A percentile compares a stretch with the other conserved stretches of the same genome.
phyloP scores from a whole-genome alignment of 2,329 filamentous ascomycete species.

The Nakataea oryzae region DNA sequence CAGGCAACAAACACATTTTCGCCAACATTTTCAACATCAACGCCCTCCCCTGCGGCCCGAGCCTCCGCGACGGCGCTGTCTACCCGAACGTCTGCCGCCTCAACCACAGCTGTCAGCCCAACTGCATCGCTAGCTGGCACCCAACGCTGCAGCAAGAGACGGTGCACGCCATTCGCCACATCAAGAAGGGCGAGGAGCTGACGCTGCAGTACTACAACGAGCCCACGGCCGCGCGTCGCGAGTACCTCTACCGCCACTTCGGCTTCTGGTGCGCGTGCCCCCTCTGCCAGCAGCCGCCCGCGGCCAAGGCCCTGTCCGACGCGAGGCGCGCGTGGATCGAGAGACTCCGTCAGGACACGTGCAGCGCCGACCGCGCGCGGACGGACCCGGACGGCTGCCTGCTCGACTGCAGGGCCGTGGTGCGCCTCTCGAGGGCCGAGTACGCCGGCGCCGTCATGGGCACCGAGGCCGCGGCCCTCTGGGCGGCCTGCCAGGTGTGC shows the following conservation, averaged over 20 bases:
- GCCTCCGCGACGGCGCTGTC: not conserved
- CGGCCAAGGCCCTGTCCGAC: not conserved
- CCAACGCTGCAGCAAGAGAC: not conserved
- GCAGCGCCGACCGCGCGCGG: not conserved
- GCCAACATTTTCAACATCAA: not conserved
- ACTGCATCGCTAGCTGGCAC: not conserved
- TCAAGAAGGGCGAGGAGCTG: conserved; percentile 3
- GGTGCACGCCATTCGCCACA: conserved; percentile 1
- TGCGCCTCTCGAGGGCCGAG: not conserved
- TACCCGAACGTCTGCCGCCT: not conserved
- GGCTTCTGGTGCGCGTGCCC: not conserved
- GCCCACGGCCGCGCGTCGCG: not conserved
- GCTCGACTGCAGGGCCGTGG: not conserved
- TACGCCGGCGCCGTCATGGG: not conserved
- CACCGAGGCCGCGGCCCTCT: not conserved
- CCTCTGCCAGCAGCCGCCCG: not conserved
- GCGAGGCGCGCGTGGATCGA: not conserved
- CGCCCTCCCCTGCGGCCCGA: not conserved
- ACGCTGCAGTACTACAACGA: not conserved
- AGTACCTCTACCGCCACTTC: not conserved
- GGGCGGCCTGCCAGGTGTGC: not conserved
- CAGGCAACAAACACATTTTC: not conserved
- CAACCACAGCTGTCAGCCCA: not conserved
- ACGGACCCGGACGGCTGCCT: not conserved
- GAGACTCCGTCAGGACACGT: not conserved